phyloP scores from a whole-genome alignment of 768 basidiomycete genomes.

The Lactarius sanguifluus region DNA sequence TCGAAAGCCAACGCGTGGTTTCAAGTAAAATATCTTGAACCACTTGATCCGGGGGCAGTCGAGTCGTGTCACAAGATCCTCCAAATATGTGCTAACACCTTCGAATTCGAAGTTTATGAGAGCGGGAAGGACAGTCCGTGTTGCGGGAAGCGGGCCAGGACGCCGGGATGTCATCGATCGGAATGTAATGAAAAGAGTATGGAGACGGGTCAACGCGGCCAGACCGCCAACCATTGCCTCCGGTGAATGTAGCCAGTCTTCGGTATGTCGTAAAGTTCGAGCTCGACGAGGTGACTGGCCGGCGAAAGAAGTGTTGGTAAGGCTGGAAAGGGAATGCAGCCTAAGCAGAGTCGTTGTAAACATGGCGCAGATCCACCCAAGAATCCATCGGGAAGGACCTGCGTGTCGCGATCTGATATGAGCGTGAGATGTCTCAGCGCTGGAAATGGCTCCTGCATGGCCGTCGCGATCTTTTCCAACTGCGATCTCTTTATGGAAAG shows the following conservation, averaged over 20 bases:
- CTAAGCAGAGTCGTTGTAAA: neutral
- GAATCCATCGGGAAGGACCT: neutral
- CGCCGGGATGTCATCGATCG: neutral
- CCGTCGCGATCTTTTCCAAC: neutral
- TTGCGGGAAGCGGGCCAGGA: neutral
- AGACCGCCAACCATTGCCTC: neutral
- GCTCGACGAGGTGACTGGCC: neutral
- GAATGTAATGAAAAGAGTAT: neutral
- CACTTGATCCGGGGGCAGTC: neutral
- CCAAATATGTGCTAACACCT: neutral
- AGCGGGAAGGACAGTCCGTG: neutral
- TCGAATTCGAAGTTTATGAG: neutral
- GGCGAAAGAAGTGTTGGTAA: neutral
- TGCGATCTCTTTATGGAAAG: neutral
- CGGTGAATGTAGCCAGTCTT: neutral
- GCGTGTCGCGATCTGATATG: neutral
- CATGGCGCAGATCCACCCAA: neutral
- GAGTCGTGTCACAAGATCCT: neutral
- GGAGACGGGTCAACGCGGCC: neutral
- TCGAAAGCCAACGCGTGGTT: neutral
- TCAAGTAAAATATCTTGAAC: neutral
- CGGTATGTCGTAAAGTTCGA: neutral
- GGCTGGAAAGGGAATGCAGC: neutral
- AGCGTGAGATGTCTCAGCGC: neutral
- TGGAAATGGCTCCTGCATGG: neutral